Base-by-base conservation (phyloP, 2,329 filamentous ascomycete genomes). In the Dryadomyces quercus-mongolicae region DNA sequence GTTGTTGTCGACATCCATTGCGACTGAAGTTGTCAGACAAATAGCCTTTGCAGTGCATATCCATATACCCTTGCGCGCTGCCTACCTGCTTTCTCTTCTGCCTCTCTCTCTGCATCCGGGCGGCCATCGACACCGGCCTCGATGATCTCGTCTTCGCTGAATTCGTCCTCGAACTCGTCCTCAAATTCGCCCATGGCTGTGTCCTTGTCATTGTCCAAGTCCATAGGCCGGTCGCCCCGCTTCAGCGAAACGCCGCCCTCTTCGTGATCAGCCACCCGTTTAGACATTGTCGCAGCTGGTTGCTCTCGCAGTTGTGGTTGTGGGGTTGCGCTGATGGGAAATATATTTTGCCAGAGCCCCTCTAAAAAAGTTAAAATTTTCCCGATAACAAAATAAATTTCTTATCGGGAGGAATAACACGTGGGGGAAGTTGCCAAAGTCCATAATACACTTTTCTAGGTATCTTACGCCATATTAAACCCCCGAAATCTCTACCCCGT, bases 41-140 rank as follows among this genome's bases (percentile, higher is more conserved):
- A n/a, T n/a, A 3, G 7, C 2, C 12, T 7, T 34, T 21, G 18
- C 44, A 16, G 1, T 51, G 22, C 6, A 20, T 18, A n/a, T n/a
- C n/a, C 16, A 43, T 15, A 47, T 12, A 34, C 22, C 34, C 2
- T 6, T 13, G 12, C 15, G 15, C 25, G 25, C 55, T 58, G 82
- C 83, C 55, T 58, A 83, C 83, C 80, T 65, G 78, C 84, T 67
- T 82, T 82, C 71, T 95, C 90, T 60, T 96, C 91, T 8, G 87
- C 88, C 66, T 97, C 92, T 45, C 90, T 76, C 76, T 97, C 92
- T 8, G 86, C 88, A 68, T 97, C 92, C 34, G 92, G 92, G 59
- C 90, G 75, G 18, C 92, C 92, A 67, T 96, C 92, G 13, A 96
- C 90, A 58, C 92, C 92, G 5, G 93, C 92, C 71, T 97, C 92